Evolutionary conservation across 1,284 basidiomycete species (phyloP), one percentile per base, ranked within the genome.

Genomic region (Ganoderma sinense): DNA sequence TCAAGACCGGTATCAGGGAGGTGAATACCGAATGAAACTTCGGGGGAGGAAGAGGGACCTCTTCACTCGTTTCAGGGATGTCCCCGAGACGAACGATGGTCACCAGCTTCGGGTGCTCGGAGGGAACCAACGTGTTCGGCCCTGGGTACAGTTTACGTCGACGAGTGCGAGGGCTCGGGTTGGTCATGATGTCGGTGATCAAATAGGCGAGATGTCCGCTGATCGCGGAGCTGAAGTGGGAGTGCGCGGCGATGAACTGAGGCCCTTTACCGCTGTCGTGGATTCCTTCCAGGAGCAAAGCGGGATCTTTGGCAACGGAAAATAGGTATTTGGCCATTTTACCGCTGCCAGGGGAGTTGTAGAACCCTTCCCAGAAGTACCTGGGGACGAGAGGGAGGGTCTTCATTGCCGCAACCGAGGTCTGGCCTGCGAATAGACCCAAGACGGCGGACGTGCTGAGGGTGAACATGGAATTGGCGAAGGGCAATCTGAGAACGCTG

Each of bases 291-390:
- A n/a, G n/a, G n/a, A n/a, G n/a, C n/a, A n/a, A n/a, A n/a, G n/a
- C n/a, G n/a, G n/a, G n/a, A n/a, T n/a, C n/a, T n/a, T n/a, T n/a
- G n/a, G n/a, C n/a, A n/a, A n/a, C n/a, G n/a, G n/a, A n/a, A n/a
- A n/a, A 74, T 69, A n/a, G 72, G 43, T 69, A 64, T 58, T 74
- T 74, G 16, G 71, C 73, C 29, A 72, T 69, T 66, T 72, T 69
- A 63, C 72, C 71, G 33, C 67, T 67, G 13, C 73, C 73, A 0
- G 73, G 73, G 3, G 69, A 45, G 62, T 72, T 74, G 71, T 72
- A 72, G 69, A 71, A 74, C 18, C 73, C 73, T 8, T 58, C 33
- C 73, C 73, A 74, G 41, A 66, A 65, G 36, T 71, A 69, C 23
- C 48, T 48, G 40, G 67, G 64, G 55, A 68, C 64, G 45, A 74